phyloP scores from a whole-genome alignment of 1,284 basidiomycete species.

The Sporisorium graminicola region DNA sequence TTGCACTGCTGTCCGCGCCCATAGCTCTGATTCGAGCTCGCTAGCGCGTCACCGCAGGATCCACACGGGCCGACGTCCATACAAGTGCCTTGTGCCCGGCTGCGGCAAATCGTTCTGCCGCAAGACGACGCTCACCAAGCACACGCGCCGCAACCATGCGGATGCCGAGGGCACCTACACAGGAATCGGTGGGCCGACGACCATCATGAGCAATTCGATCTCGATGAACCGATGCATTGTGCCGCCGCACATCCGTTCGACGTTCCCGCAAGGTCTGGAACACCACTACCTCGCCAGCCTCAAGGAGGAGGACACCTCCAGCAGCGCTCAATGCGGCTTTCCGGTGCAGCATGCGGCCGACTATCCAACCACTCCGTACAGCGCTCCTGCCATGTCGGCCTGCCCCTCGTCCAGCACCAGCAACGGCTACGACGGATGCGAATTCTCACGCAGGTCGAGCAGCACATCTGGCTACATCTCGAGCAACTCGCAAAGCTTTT shows the following conservation, averaged over 20 bases:
- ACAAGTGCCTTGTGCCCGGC: conserved; percentile 65
- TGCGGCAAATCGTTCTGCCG: conserved; percentile 68
- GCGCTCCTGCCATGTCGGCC: conserved; percentile 33
- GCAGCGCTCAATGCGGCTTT: conserved; percentile 11
- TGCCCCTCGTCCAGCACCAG: conserved; percentile 32
- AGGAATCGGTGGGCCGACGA: conserved; percentile 21
- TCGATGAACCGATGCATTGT: conserved; percentile 28
- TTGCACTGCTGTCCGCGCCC: too few relatives aligned
- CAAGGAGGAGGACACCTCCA: conserved; percentile 22
- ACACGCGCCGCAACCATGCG: conserved; percentile 68
- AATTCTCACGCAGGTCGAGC: conserved; percentile 29
- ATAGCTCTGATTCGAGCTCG: conserved; percentile 73
- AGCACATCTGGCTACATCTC: conserved; percentile 28
- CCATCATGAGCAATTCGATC: conserved; percentile 49
- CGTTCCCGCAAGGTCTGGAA: conserved; percentile 42
- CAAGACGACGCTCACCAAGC: conserved; percentile 72
- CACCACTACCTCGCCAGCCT: conserved; percentile 33
- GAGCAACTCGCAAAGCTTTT: conserved; percentile 22
- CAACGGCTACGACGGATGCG: conserved; percentile 16
- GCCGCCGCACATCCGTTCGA: conserved; percentile 39
- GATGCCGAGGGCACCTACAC: conserved; percentile 34
- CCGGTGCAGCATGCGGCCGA: conserved; percentile 16
- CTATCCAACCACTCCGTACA: conserved; percentile 30
- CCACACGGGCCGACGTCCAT: conserved; percentile 73
- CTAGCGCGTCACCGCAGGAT: conserved; percentile 79